Conservation (phyloP, 768 basidiomycete species). For the Hemileccinum rubropunctum region DNA sequence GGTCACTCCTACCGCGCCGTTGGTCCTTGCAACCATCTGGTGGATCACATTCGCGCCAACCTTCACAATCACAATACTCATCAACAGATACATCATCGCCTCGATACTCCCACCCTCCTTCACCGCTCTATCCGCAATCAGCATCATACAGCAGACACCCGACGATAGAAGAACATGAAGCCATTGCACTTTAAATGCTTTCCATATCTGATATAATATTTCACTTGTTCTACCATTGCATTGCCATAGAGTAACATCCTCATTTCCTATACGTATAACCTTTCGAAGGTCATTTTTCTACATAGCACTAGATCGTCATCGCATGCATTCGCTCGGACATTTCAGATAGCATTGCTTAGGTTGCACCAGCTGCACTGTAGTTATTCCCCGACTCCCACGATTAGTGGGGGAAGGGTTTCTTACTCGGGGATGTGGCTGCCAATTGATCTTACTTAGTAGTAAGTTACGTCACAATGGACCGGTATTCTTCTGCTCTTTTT, state of each 20-base stretch:
- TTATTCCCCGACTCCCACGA: too few relatives aligned
- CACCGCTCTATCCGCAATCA: conserved; percentile 26
- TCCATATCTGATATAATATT: not conserved
- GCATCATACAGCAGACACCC: conserved; percentile 29
- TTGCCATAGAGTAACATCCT: conserved; percentile 2
- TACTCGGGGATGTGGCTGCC: too few relatives aligned
- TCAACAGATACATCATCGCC: conserved; percentile 29
- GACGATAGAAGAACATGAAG: conserved; percentile 31
- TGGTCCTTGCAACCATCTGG: conserved; percentile 33
- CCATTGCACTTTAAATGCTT: conserved; percentile 15
- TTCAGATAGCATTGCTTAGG: not conserved
- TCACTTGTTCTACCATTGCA: conserved; percentile 5
- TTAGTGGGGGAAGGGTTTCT: too few relatives aligned
- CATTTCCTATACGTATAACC: conserved; percentile 1
- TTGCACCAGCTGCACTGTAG: not conserved
- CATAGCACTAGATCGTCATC: conserved; percentile 4
- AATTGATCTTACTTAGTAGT: too few relatives aligned
- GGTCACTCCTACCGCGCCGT: conserved; percentile 31
- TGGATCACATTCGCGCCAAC: conserved; percentile 28
- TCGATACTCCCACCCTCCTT: conserved; percentile 31
- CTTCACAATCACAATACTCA: conserved; percentile 33
- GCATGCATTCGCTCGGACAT: conserved; percentile 3
- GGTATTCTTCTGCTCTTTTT: too few relatives aligned
- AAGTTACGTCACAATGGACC: too few relatives aligned
- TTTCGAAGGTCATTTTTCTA: conserved; percentile 25